Evolutionary conservation across 208 protist species (phyloP), one percentile per base, ranked within the genome.

Genomic region (Leptomonas seymouri): DNA sequence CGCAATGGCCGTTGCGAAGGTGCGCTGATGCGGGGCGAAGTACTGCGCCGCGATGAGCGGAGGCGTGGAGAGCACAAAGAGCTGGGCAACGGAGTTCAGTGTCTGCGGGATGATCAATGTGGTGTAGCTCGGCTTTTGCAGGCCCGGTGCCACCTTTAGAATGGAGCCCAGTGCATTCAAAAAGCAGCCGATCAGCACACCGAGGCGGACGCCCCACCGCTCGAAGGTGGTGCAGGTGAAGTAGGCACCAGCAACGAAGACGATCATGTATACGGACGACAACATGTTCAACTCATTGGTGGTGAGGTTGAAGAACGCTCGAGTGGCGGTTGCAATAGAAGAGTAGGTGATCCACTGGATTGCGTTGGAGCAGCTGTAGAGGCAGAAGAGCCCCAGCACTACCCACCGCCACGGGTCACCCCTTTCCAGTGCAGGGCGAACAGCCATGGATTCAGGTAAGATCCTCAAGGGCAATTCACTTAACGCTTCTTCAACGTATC

Each of bases 251-350:
- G 67, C 67, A 6, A 76, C 87, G 46, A 87, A 90, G 28, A 93
- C 67, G 44, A 93, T 89, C 87, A 93, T 93, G 71, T 91, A 93
- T n/a, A 93, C 78, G 28, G 81, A 84, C 14, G 84, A 91, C 41
- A 93, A 72, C 75, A 85, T 70, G 67, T 93, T 91, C 54, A 93
- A 61, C 85, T 93, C 34, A 36, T 74, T 80, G 1, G 84, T 89
- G 28, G 74, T 81, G 23, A 90, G 54, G 49, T 78, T 25, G 64
- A 93, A 93, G 56, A 85, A 89, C 15, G 73, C 68, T 7, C 64
- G 21, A 3, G 71, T 63, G n/a, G 63, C 45, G 15, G 75, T 75
- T 27, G 84, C 80, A 16, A 93, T 84, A 25, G 79, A 64, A 27
- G 84, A 81, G 70, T 85, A 93, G 25, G 76, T 85, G 49, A 93